These are phyloP conservation scores for Tritrichomonas foetus DNA, from an alignment of 208 protist species.

Conservation along the genomic window DNA sequence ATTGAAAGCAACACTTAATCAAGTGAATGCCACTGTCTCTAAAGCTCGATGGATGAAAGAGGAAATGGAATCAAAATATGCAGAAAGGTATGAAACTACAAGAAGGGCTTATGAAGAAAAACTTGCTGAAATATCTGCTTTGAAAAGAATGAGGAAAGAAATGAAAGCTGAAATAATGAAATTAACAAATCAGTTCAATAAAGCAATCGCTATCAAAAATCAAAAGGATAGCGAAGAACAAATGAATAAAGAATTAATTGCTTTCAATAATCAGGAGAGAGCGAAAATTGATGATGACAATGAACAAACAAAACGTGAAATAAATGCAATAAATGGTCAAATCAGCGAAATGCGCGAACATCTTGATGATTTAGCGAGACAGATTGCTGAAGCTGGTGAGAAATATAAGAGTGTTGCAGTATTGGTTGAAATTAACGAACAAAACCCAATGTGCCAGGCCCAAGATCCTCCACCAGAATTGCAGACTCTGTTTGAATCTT, in stretches of 20 bases:
- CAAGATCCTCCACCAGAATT: constrained; percentile 4
- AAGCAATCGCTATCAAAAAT: neutral
- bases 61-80: neutral
- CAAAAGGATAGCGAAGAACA: neutral
- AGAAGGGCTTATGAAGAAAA: neutral
- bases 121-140: neutral
- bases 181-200: neutral
- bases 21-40: neutral
- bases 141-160: constrained; percentile 27
- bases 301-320: neutral
- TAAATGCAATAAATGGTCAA: neutral
- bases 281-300: neutral
- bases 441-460: neutral
- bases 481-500: neutral
- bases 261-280: neutral
- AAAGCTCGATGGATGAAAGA: neutral
- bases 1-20: neutral
- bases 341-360: neutral
- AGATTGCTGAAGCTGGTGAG: neutral
- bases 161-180: neutral
- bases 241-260: neutral
- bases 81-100: neutral
- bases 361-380: neutral
- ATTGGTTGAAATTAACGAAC: neutral
- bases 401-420: neutral